Percentiles rank a stretch among this genome's conserved stretches.
Conservation (phyloP, 441 rosid genomes). For the Omphalea diandra region DNA sequence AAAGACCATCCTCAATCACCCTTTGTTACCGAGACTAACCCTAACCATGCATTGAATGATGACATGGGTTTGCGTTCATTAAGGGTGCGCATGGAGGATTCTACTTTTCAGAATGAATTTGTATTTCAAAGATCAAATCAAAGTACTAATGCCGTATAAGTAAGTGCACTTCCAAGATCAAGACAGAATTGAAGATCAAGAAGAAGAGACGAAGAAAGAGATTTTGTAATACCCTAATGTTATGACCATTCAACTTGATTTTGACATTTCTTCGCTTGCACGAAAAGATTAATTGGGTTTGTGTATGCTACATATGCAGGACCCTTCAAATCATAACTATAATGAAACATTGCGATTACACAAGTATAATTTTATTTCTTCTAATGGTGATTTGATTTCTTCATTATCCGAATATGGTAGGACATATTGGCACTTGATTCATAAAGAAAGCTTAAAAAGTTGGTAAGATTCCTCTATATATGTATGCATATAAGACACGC, state of each 20-base stretch:
- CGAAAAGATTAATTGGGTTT: too few relatives aligned
- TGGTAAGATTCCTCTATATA: too few relatives aligned
- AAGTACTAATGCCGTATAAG: slow-evolving; percentile 34
- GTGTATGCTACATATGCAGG: background rate
- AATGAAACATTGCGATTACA: background rate
- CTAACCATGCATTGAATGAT: slow-evolving; percentile 4
- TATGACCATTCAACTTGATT: slow-evolving; percentile 19
- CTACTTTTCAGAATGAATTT: slow-evolving; percentile 10
- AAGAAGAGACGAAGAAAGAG: too few relatives aligned
- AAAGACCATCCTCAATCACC: background rate
- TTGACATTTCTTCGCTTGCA: background rate
- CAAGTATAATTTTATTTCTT: background rate
- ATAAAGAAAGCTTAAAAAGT: too few relatives aligned
- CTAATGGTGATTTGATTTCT: too few relatives aligned
- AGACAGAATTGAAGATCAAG: too few relatives aligned
- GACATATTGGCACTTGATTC: background rate
- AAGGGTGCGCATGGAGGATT: background rate
- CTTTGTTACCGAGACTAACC: background rate
- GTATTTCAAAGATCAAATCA: background rate
- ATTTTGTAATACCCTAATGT: too few relatives aligned
- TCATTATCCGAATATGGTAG: background rate
- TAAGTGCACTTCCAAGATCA: slow-evolving; percentile 26
- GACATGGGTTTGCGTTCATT: slow-evolving; percentile 1
- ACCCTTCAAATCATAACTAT: background rate
- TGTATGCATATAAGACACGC: too few relatives aligned